Evolutionary conservation across 1,139 yeast genomes (phyloP), one percentile per base, ranked within the genome.

Genomic region (Lodderomyces beijingensis): DNA sequence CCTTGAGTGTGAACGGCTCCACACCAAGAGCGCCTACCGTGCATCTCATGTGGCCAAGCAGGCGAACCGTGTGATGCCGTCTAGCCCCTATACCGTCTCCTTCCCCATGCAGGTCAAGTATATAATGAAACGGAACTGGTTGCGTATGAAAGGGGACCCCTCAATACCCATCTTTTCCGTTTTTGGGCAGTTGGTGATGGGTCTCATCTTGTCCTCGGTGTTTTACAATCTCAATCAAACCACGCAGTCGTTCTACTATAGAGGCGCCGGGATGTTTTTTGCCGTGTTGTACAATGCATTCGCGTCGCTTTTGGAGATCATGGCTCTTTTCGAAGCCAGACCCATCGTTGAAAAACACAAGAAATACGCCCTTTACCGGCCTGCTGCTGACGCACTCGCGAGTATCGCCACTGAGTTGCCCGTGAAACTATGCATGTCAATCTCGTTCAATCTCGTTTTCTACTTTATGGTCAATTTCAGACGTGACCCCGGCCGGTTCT

Each of bases 301-400:
- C 45, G 58, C 77, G 5, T 70, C 80, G 7, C 51, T 76, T 42
- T 74, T 79, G 44, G 82, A 76, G 57, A 74, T 78, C 45, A 62
- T 77, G 37, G 55, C 69, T 33, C 61, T 76, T 30, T 79, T 70
- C 45, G 75, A 73, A 32, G 69, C 74, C 33, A 69, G 85, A 49
- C 76, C 76, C 13, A 71, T 78, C 45, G 63, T 77, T 31, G 74
- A 74, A 41, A 79, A 78, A 50, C 85, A 79, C 46, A 74, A 73
- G 44, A 65, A 72, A 15, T 78, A 71, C 47, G 78, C 83, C 3
- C 65, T 79, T 54, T 79, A 79, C 46, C 78, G 76, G 40, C 76
- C 79, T 16, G 71, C 83, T 16, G 80, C 80, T 12, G 84, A 79
- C 51, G 77, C 83, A 4, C 49, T 77, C 31, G 79, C 78, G 37